Percentiles rank a stretch among this genome's conserved stretches.
Conservation (phyloP, 2,329 filamentous ascomycete species). For the Apiospora sp. region DNA sequence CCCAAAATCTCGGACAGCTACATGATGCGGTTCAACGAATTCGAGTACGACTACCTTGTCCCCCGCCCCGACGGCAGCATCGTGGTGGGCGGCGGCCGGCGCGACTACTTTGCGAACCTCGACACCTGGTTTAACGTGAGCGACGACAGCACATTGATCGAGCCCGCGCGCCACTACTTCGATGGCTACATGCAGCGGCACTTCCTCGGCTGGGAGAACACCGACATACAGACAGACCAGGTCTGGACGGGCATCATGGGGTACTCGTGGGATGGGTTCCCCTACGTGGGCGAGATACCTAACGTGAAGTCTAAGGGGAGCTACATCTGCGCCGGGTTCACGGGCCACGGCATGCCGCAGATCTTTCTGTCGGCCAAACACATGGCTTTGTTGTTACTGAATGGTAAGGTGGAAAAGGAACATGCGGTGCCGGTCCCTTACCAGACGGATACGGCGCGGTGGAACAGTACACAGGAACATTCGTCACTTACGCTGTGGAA, state of each 20-base stretch:
- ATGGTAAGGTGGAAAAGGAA: neutral
- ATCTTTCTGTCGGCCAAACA: constrained; percentile 45
- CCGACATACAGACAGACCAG: constrained; percentile 44
- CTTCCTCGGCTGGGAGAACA: constrained; percentile 56
- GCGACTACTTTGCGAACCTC: constrained; percentile 42
- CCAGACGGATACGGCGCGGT: neutral
- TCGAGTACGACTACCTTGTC: constrained; percentile 47
- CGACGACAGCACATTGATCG: constrained; percentile 51
- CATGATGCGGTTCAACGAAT: constrained; percentile 32
- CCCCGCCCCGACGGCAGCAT: constrained; percentile 51
- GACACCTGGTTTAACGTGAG: constrained; percentile 52
- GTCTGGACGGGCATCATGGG: constrained; percentile 51
- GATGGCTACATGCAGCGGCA: constrained; percentile 54
- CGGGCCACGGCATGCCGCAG: constrained; percentile 52
- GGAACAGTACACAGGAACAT: neutral
- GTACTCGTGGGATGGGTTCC: constrained; percentile 24
- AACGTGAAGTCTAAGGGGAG: constrained; percentile 36
- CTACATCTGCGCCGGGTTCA: constrained; percentile 50
- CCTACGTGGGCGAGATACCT: constrained; percentile 46
- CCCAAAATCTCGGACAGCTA: constrained; percentile 34
- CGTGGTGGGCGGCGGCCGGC: constrained; percentile 52
- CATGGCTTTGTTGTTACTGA: constrained; percentile 34
- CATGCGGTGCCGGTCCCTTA: constrained; percentile 13
- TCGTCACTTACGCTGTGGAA: constrained; percentile 12
- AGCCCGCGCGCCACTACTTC: constrained; percentile 50